These are phyloP conservation scores for Cercophora scortea DNA, from an alignment of 495 filamentous ascomycete genomes.

Conservation along the genomic window DNA sequence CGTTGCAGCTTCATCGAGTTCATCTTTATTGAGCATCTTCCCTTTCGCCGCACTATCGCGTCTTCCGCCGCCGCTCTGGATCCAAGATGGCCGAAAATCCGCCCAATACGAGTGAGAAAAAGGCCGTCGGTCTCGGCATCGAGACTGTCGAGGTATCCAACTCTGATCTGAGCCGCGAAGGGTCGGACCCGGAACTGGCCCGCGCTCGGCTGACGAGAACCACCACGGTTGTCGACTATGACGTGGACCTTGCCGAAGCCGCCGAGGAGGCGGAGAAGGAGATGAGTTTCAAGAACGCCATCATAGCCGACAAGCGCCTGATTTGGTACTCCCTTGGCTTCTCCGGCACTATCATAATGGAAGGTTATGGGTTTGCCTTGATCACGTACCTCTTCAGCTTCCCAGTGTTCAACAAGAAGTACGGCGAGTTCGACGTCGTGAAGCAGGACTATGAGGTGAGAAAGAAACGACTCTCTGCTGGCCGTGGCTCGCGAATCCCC, in stretches of 20 bases:
- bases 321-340: conserved; percentile 22
- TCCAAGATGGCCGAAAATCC: no score
- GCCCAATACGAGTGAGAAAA: no score
- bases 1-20: no score
- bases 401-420: conserved; percentile 48
- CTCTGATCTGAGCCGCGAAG: not conserved
- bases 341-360: conserved; percentile 26
- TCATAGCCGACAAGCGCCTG: conserved; percentile 12
- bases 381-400: conserved; percentile 33
- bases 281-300: conserved; percentile 15
- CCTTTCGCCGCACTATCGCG: no score
- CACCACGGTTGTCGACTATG: conserved; percentile 1
- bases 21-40: no score
- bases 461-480: not conserved
- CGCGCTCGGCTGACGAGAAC: not conserved
- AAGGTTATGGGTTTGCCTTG: conserved; percentile 30
- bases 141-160: no score
- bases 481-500: conserved; percentile 28
- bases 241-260: conserved; percentile 9
- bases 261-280: conserved; percentile 8
- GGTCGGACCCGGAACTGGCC: not conserved
- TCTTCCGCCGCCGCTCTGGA: no score
- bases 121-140: no score
- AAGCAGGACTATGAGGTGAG: conserved; percentile 20
- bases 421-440: conserved; percentile 28